Evolutionary conservation across 1,284 basidiomycete genomes (phyloP).

Genomic region (Acaromyces ingoldii): DNA sequence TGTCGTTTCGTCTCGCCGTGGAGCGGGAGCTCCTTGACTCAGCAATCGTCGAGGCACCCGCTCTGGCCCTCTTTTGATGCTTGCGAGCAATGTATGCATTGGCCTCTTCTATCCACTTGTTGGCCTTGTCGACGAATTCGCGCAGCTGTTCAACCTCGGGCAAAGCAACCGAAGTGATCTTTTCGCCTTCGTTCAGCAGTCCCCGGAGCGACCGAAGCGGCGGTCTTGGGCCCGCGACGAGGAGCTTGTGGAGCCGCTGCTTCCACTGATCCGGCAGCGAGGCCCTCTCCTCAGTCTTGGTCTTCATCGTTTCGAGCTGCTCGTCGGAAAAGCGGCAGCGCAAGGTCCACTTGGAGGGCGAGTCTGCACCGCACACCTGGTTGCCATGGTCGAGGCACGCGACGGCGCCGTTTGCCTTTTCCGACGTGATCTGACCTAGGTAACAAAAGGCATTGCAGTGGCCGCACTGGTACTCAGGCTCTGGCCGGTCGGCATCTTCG

Average conservation of each 20-base stretch:
- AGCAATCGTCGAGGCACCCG: constrained; percentile 52
- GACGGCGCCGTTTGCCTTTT: constrained; percentile 62
- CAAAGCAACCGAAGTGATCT: no score
- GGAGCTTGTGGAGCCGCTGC: constrained; percentile 63
- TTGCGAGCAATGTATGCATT: constrained; percentile 55
- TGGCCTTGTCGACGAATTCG: constrained; percentile 72
- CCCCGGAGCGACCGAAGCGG: constrained; percentile 69
- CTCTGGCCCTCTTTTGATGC: constrained; percentile 46
- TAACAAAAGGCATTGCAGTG: constrained; percentile 94
- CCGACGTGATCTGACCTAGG: constrained; percentile 71
- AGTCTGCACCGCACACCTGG: constrained; percentile 67
- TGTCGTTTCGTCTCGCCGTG: neutral
- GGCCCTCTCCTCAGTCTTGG: constrained; percentile 61
- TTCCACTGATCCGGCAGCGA: constrained; percentile 71
- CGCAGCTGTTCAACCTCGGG: constrained; percentile 69
- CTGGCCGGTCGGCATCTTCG: constrained; percentile 73
- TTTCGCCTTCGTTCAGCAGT: constrained; percentile 77
- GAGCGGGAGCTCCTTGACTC: neutral
- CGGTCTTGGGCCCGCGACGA: constrained; percentile 62
- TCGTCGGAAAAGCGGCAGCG: constrained; percentile 77
- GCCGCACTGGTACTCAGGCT: constrained; percentile 90
- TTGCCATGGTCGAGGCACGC: constrained; percentile 81
- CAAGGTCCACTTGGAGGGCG: constrained; percentile 61
- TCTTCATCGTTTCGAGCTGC: constrained; percentile 56
- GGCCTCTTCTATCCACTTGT: constrained; percentile 73